Evolutionary conservation across 2,329 filamentous ascomycete species (phyloP).

Genomic region (Penicillium sp.): DNA sequence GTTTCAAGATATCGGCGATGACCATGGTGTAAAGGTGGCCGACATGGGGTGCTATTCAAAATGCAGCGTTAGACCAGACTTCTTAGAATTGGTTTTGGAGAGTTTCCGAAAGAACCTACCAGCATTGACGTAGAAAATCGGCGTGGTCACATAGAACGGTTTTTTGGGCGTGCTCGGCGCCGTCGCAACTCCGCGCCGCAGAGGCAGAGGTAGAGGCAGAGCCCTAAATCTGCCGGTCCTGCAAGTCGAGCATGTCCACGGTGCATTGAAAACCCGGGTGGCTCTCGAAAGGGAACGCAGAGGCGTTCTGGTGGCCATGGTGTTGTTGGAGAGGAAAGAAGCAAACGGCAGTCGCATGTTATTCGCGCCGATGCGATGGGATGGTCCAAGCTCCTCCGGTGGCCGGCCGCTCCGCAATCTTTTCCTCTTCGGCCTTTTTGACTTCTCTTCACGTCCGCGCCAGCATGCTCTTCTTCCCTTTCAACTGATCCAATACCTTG

Average conservation of each 20-base stretch:
- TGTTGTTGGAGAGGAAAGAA: constrained; percentile 14
- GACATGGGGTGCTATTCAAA: constrained; percentile 79
- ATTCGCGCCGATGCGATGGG: constrained; percentile 33
- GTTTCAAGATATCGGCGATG: constrained; percentile 85
- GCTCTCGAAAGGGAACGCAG: constrained; percentile 38
- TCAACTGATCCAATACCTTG: no score
- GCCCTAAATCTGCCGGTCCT: constrained; percentile 22
- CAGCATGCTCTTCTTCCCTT: background rate
- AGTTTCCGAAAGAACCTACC: constrained; percentile 55
- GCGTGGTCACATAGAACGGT: constrained; percentile 93
- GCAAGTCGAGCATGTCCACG: constrained; percentile 38
- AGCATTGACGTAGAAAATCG: constrained; percentile 99
- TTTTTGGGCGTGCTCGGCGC: constrained; percentile 55
- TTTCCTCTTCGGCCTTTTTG: constrained; percentile 19
- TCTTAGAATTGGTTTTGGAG: background rate
- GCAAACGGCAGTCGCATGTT: constrained; percentile 24
- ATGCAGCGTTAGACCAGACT: background rate
- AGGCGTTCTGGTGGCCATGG: constrained; percentile 33
- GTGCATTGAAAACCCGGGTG: constrained; percentile 27
- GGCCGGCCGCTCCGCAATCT: constrained; percentile 19
- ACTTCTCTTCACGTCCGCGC: background rate
- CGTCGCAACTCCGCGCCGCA: constrained; percentile 37
- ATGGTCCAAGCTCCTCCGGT: constrained; percentile 44
- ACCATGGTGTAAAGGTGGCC: constrained; percentile 95
- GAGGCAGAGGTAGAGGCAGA: constrained; percentile 22